Conservation (phyloP, 2,329 filamentous ascomycete genomes). For the Paraphoma chrysanthemicola region DNA sequence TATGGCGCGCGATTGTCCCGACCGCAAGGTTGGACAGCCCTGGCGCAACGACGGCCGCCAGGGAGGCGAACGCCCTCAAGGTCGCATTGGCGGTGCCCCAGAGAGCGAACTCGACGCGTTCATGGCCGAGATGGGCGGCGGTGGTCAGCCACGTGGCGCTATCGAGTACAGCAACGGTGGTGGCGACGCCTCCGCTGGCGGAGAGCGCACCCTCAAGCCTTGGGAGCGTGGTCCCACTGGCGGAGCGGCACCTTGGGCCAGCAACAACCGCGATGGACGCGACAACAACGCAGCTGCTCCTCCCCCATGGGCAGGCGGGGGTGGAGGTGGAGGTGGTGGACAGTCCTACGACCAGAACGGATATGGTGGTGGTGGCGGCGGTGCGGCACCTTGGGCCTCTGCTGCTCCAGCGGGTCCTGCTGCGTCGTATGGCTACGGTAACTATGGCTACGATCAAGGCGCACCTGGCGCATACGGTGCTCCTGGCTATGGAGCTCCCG, state of each 20-base stretch:
- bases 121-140: constrained; percentile 84
- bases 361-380: constrained; percentile 39
- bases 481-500: constrained; percentile 49
- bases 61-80: constrained; percentile 61
- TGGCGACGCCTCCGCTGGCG: constrained; percentile 58
- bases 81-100: constrained; percentile 73
- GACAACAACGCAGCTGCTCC: constrained; percentile 49
- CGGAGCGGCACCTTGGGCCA: constrained; percentile 79
- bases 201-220: constrained; percentile 71
- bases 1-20: constrained; percentile 97
- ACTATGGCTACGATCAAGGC: constrained; percentile 40
- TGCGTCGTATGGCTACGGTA: constrained; percentile 53
- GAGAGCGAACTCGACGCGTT: constrained; percentile 98
- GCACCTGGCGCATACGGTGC: constrained; percentile 53
- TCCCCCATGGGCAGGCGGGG: constrained; percentile 48
- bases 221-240: constrained; percentile 89
- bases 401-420: constrained; percentile 39
- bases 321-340: constrained; percentile 43
- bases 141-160: constrained; percentile 74
- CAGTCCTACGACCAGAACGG: constrained; percentile 37
- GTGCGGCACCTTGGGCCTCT: constrained; percentile 50
- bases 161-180: constrained; percentile 63
- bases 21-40: constrained; percentile 86
- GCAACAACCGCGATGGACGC: constrained; percentile 51
- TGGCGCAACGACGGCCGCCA: constrained; percentile 81